Conservation (phyloP, 1,139 yeast genomes). For the Dujonia santamariae region DNA sequence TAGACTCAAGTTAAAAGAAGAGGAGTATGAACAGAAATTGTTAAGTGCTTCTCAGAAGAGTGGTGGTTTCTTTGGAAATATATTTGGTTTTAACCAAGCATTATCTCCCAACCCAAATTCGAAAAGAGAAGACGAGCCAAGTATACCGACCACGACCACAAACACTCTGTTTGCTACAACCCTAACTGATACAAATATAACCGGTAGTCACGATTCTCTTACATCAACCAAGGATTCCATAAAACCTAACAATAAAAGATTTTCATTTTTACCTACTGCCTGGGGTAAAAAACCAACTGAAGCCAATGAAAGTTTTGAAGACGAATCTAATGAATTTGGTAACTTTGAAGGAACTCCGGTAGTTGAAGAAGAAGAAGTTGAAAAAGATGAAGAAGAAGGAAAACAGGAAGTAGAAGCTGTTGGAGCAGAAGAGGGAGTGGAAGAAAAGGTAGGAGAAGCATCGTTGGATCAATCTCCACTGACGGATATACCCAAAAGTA, state of each 20-base stretch:
- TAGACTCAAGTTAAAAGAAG: conserved; percentile 37
- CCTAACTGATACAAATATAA: conserved; percentile 1
- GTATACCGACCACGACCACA: background rate
- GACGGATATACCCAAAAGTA: too few species aligned
- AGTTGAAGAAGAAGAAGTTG: too few species aligned
- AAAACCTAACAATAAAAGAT: conserved; percentile 12
- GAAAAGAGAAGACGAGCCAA: background rate
- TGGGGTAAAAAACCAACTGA: too few species aligned
- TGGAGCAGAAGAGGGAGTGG: conserved; percentile 2
- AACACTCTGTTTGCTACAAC: background rate
- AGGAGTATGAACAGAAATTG: conserved; percentile 35
- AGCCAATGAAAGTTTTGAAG: too few species aligned
- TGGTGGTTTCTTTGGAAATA: conserved; percentile 24
- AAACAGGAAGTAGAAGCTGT: conserved; percentile 3
- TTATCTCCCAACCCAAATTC: too few species aligned
- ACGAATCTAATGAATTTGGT: too few species aligned
- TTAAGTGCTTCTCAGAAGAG: conserved; percentile 22
- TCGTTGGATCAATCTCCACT: too few species aligned
- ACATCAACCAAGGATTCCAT: too few species aligned
- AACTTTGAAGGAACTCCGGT: too few species aligned
- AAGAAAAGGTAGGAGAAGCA: too few species aligned
- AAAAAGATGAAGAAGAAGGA: too few species aligned
- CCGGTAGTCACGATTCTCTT: conserved; percentile 1
- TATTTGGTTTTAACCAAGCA: conserved; percentile 24
- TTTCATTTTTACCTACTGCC: conserved; percentile 18